phyloP scores from a whole-genome alignment of 2,329 filamentous ascomycete species.

The Colletotrichum abscissum region DNA sequence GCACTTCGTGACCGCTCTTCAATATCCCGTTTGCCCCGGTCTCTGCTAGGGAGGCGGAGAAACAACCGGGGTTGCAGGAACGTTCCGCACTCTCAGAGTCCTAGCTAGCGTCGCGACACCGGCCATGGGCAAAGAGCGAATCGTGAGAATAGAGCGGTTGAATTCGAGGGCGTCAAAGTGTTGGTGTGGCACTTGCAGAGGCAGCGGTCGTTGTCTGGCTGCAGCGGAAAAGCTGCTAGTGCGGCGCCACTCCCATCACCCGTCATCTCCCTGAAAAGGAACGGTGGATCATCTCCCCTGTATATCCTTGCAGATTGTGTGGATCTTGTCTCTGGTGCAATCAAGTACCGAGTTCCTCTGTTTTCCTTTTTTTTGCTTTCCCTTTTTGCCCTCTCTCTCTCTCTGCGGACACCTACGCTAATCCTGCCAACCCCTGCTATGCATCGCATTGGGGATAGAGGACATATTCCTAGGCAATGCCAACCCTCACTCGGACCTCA shows the following conservation, averaged over 20 bases:
- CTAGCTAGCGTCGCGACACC: conserved; percentile 24
- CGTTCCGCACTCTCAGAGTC: conserved; percentile 20
- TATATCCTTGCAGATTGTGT: conserved; percentile 12
- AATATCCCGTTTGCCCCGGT: conserved; percentile 16
- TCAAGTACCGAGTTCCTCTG: conserved; percentile 36
- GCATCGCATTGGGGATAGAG: conserved; percentile 20
- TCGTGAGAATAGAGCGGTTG: conserved; percentile 2
- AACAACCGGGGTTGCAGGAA: conserved; percentile 19
- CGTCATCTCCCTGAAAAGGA: conserved; percentile 38
- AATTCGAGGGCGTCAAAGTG: not conserved
- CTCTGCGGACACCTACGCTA: not conserved
- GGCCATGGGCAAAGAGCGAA: conserved; percentile 12
- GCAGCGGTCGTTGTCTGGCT: conserved; percentile 22
- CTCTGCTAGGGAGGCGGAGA: conserved; percentile 1
- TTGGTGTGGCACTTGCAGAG: conserved; percentile 3
- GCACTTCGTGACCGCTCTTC: conserved; percentile 29
- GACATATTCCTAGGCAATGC: not conserved
- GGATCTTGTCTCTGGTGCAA: conserved; percentile 24
- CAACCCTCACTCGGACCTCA: conserved; percentile 10
- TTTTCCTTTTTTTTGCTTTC: not conserved
- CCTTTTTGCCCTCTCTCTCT: not conserved
- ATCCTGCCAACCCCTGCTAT: not conserved
- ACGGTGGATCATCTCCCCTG: conserved; percentile 32
- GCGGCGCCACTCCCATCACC: conserved; percentile 36
- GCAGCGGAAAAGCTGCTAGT: conserved; percentile 34